Conservation (phyloP, 257 asterid species). For the Vinca minor region DNA sequence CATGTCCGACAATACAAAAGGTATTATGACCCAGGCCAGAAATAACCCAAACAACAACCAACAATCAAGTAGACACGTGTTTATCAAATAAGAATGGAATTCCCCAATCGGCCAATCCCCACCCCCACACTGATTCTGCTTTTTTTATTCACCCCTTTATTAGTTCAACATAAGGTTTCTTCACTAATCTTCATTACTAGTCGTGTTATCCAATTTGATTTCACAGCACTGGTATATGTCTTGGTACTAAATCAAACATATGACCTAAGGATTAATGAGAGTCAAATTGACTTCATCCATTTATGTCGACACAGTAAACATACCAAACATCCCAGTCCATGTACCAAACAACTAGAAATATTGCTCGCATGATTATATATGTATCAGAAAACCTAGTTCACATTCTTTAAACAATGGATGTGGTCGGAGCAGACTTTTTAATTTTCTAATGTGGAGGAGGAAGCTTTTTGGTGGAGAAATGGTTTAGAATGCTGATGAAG, state of each 20-base stretch:
- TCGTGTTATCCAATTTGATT: no score
- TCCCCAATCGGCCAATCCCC: not conserved
- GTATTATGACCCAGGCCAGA: not conserved
- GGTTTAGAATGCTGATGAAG: not conserved
- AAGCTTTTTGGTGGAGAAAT: not conserved
- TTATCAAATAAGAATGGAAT: no score
- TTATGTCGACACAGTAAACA: not conserved
- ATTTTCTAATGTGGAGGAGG: not conserved
- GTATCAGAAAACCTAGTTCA: not conserved
- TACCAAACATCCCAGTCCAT: not conserved
- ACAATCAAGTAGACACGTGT: no score
- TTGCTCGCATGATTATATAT: not conserved
- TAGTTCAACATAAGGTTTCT: not conserved
- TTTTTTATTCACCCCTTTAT: not conserved
- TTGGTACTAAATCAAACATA: not conserved
- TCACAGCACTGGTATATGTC: no score
- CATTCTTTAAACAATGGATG: not conserved
- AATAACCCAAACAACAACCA: no score
- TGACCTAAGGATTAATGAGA: not conserved
- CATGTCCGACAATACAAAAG: not conserved
- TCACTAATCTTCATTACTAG: not conserved
- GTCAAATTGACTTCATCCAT: not conserved
- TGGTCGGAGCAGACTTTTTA: not conserved
- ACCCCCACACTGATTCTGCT: no score
- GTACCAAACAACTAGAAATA: not conserved